phyloP scores from a whole-genome alignment of 176 grass and related monocot species.

The Bolboschoenus planiculmis region DNA sequence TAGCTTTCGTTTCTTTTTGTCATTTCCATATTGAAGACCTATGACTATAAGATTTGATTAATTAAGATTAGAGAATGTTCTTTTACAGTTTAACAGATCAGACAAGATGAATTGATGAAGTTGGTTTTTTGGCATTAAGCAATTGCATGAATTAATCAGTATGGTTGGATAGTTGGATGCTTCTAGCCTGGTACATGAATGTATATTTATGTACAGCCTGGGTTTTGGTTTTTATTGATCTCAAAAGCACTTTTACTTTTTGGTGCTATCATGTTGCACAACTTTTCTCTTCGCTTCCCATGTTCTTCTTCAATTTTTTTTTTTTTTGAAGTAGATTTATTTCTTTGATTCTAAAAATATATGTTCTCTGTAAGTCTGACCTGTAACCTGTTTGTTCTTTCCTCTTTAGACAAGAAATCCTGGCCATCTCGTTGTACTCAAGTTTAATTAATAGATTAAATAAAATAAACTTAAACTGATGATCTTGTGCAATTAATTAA shows the following conservation, averaged over 20 bases:
- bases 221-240: neutral
- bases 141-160: neutral
- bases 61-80: neutral
- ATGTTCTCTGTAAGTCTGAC: neutral
- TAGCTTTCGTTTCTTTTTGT: neutral
- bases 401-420: neutral
- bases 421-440: neutral
- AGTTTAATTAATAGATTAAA: neutral
- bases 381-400: neutral
- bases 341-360: neutral
- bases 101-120: neutral
- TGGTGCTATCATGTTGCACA: neutral
- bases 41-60: neutral
- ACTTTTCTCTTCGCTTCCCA: neutral
- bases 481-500: no score
- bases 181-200: neutral
- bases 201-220: neutral
- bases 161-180: slow-evolving; percentile 2
- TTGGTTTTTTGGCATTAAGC: neutral
- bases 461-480: neutral
- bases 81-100: neutral
- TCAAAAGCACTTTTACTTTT: neutral
- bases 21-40: neutral
- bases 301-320: neutral
- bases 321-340: neutral